Percentiles rank a stretch among this genome's conserved stretches.
phyloP scores from a whole-genome alignment of 1,284 basidiomycete genomes.

The Stygiomarasmius scandens region DNA sequence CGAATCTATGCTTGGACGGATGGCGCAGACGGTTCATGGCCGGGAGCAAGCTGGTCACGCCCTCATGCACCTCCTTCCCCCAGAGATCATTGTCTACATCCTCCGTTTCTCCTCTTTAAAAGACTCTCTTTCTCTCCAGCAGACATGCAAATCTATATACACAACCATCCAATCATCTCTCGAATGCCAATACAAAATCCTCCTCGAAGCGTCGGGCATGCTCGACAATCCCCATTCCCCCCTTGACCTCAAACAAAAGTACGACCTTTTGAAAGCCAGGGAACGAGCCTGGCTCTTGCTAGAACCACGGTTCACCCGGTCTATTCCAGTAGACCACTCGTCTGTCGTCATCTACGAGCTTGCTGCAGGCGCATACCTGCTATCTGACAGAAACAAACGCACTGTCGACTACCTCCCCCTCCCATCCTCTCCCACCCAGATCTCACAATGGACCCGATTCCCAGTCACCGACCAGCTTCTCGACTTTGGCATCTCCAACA shows the following conservation, averaged over 20 bases:
- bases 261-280: conserved; percentile 1
- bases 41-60: too few species aligned
- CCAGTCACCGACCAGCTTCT: too few species aligned
- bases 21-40: conserved; percentile 26
- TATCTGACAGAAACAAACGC: conserved; percentile 3
- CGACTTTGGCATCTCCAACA: too few species aligned
- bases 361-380: conserved; percentile 7
- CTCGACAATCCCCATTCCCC: conserved; percentile 12
- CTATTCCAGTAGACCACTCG: conserved; percentile 3
- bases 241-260: not conserved
- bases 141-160: not conserved
- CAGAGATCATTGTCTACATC: conserved; percentile 7
- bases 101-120: conserved; percentile 2
- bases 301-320: conserved; percentile 4
- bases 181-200: conserved; percentile 10
- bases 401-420: conserved; percentile 5
- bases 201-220: conserved; percentile 7
- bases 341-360: conserved; percentile 13
- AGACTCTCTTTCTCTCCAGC: conserved; percentile 6
- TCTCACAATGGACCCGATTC: conserved; percentile 3
- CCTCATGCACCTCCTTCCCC: conserved; percentile 1
- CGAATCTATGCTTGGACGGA: conserved; percentile 60
- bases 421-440: not conserved
- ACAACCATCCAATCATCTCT: too few species aligned
- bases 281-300: conserved; percentile 10